Percentiles rank a stretch among this genome's conserved stretches.
phyloP scores from a whole-genome alignment of 2,329 filamentous ascomycete species.

The Colletotrichum noveboracense region DNA sequence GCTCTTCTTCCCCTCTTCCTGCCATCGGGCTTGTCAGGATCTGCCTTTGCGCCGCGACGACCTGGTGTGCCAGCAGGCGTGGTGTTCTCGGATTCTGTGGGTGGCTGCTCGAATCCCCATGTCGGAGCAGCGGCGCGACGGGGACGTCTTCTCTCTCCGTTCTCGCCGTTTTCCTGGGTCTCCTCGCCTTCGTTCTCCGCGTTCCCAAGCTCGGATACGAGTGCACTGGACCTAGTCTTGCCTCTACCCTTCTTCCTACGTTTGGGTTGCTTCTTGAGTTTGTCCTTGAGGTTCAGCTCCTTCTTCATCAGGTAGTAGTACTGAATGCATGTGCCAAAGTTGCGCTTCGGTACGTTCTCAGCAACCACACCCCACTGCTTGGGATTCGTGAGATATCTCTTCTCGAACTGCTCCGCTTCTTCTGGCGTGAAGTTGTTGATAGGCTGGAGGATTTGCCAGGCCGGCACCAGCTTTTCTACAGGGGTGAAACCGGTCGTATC shows the following conservation, averaged over 20 bases:
- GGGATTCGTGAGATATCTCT: slow-evolving; percentile 74
- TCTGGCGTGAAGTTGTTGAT: slow-evolving; percentile 77
- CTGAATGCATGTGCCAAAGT: slow-evolving; percentile 82
- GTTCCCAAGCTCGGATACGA: slow-evolving; percentile 70
- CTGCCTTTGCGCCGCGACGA: slow-evolving; percentile 54
- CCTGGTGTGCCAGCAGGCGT: slow-evolving; percentile 64
- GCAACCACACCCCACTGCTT: slow-evolving; percentile 86
- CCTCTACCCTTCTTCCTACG: slow-evolving; percentile 53
- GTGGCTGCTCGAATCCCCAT: slow-evolving; percentile 67
- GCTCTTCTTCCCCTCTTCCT: slow-evolving; percentile 45
- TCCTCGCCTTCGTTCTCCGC: slow-evolving; percentile 63
- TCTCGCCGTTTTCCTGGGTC: slow-evolving; percentile 60
- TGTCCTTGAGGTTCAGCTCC: slow-evolving; percentile 77
- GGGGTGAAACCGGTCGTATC: slow-evolving; percentile 71
- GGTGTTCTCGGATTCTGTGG: slow-evolving; percentile 64
- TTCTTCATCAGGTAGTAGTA: slow-evolving; percentile 87
- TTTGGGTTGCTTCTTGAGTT: slow-evolving; percentile 69
- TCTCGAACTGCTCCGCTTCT: slow-evolving; percentile 74
- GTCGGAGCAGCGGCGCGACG: slow-evolving; percentile 73
- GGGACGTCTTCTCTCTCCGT: slow-evolving; percentile 65
- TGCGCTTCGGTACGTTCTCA: slow-evolving; percentile 67
- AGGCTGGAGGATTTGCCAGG: slow-evolving; percentile 75
- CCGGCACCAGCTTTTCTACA: slow-evolving; percentile 69
- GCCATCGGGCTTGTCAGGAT: slow-evolving; percentile 45
- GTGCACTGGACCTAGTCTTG: slow-evolving; percentile 66